Evolutionary conservation across 768 basidiomycete species (phyloP).

Genomic region (Russula vinacea): DNA sequence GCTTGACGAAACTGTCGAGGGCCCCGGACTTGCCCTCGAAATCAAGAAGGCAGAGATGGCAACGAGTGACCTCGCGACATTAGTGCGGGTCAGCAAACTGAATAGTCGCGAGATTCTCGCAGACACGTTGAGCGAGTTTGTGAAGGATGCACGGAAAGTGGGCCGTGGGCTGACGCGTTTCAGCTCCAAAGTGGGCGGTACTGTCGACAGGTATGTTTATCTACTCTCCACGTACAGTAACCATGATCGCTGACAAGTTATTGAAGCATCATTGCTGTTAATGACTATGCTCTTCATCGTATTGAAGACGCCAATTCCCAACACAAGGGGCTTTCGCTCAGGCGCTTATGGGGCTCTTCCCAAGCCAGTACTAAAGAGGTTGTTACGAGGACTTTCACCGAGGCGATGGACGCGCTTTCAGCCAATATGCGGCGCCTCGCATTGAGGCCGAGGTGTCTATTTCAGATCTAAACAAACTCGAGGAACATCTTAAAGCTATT

Average conservation of each 20-base stretch:
- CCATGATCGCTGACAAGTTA: neutral
- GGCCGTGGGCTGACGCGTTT: constrained; percentile 60
- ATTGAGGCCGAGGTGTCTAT: constrained; percentile 59
- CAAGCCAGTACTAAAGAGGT: constrained; percentile 41
- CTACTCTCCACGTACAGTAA: neutral
- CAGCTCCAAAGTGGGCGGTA: constrained; percentile 63
- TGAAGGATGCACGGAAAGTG: constrained; percentile 57
- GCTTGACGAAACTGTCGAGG: constrained; percentile 55
- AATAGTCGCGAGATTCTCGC: constrained; percentile 57
- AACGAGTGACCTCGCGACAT: constrained; percentile 58
- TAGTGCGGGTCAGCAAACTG: constrained; percentile 63
- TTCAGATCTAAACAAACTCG: constrained; percentile 56
- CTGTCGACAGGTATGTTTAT: constrained; percentile 62
- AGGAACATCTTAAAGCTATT: constrained; percentile 54
- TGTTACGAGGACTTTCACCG: constrained; percentile 52
- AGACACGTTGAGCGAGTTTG: constrained; percentile 51
- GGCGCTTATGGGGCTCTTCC: constrained; percentile 36
- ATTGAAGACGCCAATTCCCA: constrained; percentile 44
- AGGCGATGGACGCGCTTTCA: constrained; percentile 61
- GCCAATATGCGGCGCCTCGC: constrained; percentile 52
- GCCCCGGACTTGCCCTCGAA: constrained; percentile 58
- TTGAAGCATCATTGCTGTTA: constrained; percentile 66
- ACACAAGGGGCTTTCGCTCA: constrained; percentile 32
- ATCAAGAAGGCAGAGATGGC: constrained; percentile 79
- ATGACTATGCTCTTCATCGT: constrained; percentile 61